Evolutionary conservation across 306 rosid genomes (phyloP).

Genomic region (Ceratonia siliqua): DNA sequence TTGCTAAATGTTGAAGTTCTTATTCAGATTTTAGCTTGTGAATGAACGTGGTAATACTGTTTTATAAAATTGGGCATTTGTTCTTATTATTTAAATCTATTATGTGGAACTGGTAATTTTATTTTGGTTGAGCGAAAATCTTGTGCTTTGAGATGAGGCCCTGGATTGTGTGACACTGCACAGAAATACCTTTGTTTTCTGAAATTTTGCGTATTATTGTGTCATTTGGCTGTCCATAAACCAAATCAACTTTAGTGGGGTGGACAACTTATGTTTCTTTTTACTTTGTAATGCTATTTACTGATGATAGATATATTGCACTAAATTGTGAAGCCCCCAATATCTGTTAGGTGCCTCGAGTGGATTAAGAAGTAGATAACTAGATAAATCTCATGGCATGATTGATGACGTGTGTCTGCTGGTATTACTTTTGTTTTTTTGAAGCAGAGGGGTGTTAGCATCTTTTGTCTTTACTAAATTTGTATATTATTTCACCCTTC

Average conservation of each 20-base stretch:
- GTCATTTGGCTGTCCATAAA: not conserved
- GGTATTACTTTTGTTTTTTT: not conserved
- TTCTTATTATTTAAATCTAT: not conserved
- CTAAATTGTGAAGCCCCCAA: not conserved
- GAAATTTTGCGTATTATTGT: not conserved
- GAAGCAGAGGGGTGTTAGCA: slow-evolving; percentile 6
- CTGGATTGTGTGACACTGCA: not conserved
- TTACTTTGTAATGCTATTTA: not conserved
- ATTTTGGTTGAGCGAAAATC: slow-evolving; percentile 12
- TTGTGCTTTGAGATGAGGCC: slow-evolving; percentile 10
- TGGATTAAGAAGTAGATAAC: not conserved
- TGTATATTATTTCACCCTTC: slow-evolving; percentile 28
- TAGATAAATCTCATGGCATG: not conserved
- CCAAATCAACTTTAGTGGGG: not conserved
- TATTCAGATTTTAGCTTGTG: slow-evolving; percentile 18
- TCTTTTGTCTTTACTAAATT: slow-evolving; percentile 19
- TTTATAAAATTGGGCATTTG: not conserved
- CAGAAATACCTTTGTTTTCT: not conserved
- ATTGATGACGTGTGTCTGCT: not conserved
- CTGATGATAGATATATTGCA: not conserved
- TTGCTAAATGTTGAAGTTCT: not conserved
- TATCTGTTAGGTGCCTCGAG: not conserved
- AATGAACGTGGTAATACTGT: not conserved
- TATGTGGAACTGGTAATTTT: slow-evolving; percentile 3
- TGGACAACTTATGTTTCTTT: not conserved